Conservation (phyloP, 495 filamentous ascomycete genomes). For the Xylaria palmicola region DNA sequence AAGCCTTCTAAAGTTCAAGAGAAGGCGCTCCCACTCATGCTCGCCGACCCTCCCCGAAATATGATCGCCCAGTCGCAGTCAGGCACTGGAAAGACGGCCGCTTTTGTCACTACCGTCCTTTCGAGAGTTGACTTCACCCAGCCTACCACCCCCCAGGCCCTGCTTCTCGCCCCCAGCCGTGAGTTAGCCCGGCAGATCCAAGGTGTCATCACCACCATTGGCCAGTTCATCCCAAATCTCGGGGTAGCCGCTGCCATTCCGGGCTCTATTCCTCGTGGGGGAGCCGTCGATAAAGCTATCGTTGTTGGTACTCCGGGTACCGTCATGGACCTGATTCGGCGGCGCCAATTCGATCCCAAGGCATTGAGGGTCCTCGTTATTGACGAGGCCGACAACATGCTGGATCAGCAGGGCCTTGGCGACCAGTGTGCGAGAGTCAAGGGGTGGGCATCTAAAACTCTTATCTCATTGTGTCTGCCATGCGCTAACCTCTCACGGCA, state of each 20-base stretch:
- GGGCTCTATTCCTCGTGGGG: conserved; percentile 60
- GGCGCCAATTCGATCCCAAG: conserved; percentile 61
- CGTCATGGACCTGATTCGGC: conserved; percentile 78
- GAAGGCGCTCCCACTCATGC: conserved; percentile 81
- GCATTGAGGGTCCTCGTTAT: conserved; percentile 77
- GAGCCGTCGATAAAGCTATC: conserved; percentile 65
- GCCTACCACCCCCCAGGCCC: conserved; percentile 72
- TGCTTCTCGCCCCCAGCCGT: conserved; percentile 88
- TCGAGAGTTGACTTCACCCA: conserved; percentile 72
- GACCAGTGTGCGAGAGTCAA: conserved; percentile 93
- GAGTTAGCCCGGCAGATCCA: conserved; percentile 95
- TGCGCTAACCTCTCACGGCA: conserved; percentile 36
- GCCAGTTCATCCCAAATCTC: conserved; percentile 72
- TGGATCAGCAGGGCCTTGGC: conserved; percentile 87
- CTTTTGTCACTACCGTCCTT: conserved; percentile 89
- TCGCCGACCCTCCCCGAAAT: conserved; percentile 78
- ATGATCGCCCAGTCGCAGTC: conserved; percentile 98
- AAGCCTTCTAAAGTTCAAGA: conserved; percentile 98
- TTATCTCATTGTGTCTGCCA: neutral
- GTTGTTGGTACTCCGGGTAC: conserved; percentile 95
- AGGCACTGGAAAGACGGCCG: conserved; percentile 97
- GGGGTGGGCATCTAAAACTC: conserved; percentile 51
- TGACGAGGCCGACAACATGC: conserved; percentile 96
- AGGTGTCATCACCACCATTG: conserved; percentile 76
- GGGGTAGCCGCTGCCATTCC: conserved; percentile 78